These are phyloP conservation scores for Stramenopiles sp. DNA, from an alignment of 352 stramenopile species.

Conservation along the genomic window DNA sequence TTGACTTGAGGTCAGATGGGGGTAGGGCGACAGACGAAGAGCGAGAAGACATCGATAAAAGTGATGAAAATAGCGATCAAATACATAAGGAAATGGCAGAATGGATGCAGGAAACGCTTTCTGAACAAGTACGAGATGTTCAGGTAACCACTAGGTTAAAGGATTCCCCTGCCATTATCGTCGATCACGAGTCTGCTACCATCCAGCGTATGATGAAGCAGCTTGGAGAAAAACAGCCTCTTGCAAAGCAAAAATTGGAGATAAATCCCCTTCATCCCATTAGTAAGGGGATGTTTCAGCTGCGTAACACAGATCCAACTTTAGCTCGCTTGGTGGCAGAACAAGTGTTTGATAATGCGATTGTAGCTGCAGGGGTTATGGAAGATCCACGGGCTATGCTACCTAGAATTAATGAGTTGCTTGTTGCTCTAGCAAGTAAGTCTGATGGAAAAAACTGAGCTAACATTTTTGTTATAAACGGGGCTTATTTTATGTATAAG, in stretches of 20 bases:
- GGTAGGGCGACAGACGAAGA: slow-evolving; percentile 31
- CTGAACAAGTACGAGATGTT: slow-evolving; percentile 63
- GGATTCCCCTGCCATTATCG: slow-evolving; percentile 94
- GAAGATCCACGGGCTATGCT: slow-evolving; percentile 92
- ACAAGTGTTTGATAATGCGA: slow-evolving; percentile 94
- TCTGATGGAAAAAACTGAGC: too few relatives aligned
- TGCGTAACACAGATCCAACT: slow-evolving; percentile 53
- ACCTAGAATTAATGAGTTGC: slow-evolving; percentile 80
- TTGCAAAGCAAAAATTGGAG: slow-evolving; percentile 89
- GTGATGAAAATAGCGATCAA: slow-evolving; percentile 17
- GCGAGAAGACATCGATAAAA: slow-evolving; percentile 26
- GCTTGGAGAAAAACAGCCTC: slow-evolving; percentile 22
- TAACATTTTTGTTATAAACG: neutral
- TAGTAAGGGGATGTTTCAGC: slow-evolving; percentile 67
- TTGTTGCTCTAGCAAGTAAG: too few relatives aligned
- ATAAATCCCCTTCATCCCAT: slow-evolving; percentile 95
- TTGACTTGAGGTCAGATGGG: slow-evolving; percentile 54
- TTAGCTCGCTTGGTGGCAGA: slow-evolving; percentile 45
- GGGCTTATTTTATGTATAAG: too few relatives aligned
- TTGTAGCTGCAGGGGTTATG: slow-evolving; percentile 88
- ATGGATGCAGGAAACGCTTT: slow-evolving; percentile 74
- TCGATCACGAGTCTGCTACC: slow-evolving; percentile 87
- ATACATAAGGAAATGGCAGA: slow-evolving; percentile 43
- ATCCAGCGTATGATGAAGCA: slow-evolving; percentile 87
- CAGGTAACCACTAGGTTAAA: slow-evolving; percentile 60